phyloP scores from a whole-genome alignment of 495 filamentous ascomycete genomes.

The Geopyxis carbonaria region DNA sequence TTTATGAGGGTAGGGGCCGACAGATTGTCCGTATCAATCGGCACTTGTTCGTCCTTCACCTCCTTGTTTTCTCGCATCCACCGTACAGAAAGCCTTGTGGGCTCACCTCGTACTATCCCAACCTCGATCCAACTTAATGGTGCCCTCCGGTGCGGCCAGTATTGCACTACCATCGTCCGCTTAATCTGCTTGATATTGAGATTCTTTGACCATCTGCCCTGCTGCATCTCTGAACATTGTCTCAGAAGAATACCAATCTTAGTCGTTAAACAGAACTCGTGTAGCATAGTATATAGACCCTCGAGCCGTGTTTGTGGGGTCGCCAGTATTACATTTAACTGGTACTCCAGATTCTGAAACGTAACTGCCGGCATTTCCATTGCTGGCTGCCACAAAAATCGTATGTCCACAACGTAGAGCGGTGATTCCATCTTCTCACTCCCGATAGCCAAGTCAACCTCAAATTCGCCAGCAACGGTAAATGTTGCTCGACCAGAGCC shows the following conservation, averaged over 20 bases:
- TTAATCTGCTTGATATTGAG: constrained; percentile 59
- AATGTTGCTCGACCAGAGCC: constrained; percentile 74
- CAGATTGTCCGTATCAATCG: constrained; percentile 46
- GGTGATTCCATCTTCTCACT: constrained; percentile 63
- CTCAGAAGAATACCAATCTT: constrained; percentile 65
- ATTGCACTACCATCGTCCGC: constrained; percentile 68
- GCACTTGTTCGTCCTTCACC: constrained; percentile 44
- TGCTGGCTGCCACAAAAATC: constrained; percentile 62
- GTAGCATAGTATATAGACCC: constrained; percentile 69
- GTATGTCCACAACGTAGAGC: constrained; percentile 84
- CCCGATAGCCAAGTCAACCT: constrained; percentile 75
- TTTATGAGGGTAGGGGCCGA: constrained; percentile 58
- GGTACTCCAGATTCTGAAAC: constrained; percentile 45
- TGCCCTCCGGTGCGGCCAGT: constrained; percentile 52
- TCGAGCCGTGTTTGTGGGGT: constrained; percentile 47
- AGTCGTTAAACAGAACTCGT: constrained; percentile 68
- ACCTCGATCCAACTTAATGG: constrained; percentile 52
- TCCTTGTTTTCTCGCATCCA: constrained; percentile 77
- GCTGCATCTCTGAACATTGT: constrained; percentile 53
- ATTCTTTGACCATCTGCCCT: constrained; percentile 54
- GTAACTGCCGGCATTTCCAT: constrained; percentile 41
- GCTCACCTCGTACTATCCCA: constrained; percentile 24
- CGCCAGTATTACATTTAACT: constrained; percentile 49
- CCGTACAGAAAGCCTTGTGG: constrained; percentile 43
- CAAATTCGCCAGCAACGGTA: constrained; percentile 65